Evolutionary conservation across 2,329 filamentous ascomycete genomes (phyloP).

Genomic region (Chaetomium olivaceum): DNA sequence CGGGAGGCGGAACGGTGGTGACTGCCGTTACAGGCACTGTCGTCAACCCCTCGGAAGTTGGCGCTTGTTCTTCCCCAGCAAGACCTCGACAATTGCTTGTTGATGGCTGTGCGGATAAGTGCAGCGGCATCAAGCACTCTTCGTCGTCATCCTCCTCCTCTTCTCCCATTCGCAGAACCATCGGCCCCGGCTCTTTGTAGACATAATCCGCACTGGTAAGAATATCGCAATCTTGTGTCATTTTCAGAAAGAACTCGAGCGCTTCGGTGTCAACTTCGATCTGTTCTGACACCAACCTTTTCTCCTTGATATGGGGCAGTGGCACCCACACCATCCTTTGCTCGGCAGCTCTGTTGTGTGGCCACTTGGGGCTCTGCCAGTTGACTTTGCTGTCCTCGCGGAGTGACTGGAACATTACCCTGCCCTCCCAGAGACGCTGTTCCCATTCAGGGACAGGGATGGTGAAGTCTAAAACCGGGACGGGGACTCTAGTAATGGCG

Average conservation of each 20-base stretch:
- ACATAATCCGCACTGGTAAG: constrained; percentile 32
- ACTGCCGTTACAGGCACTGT: too few species aligned
- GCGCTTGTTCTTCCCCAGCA: not conserved
- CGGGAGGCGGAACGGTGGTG: not conserved
- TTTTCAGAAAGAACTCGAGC: constrained; percentile 26
- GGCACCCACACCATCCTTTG: constrained; percentile 36
- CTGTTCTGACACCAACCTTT: constrained; percentile 23
- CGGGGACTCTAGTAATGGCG: constrained; percentile 31
- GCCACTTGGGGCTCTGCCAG: constrained; percentile 33
- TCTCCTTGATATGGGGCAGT: constrained; percentile 29
- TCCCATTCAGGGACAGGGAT: constrained; percentile 34
- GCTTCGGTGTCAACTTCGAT: constrained; percentile 27
- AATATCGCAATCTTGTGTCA: constrained; percentile 14
- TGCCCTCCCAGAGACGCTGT: constrained; percentile 20
- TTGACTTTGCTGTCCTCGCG: constrained; percentile 22
- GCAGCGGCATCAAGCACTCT: constrained; percentile 19
- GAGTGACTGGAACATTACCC: constrained; percentile 32
- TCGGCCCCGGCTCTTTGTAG: constrained; percentile 26
- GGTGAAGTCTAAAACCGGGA: constrained; percentile 37
- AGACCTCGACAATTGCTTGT: not conserved
- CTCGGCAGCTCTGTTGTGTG: constrained; percentile 26
- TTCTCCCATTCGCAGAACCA: constrained; percentile 25
- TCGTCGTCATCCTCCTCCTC: constrained; percentile 32
- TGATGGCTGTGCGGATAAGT: not conserved
- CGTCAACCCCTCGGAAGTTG: not conserved